A percentile compares a stretch with the other conserved stretches of the same genome.
Conservation (phyloP, 176 grass and related monocot genomes). For the Bromus sterilis region DNA sequence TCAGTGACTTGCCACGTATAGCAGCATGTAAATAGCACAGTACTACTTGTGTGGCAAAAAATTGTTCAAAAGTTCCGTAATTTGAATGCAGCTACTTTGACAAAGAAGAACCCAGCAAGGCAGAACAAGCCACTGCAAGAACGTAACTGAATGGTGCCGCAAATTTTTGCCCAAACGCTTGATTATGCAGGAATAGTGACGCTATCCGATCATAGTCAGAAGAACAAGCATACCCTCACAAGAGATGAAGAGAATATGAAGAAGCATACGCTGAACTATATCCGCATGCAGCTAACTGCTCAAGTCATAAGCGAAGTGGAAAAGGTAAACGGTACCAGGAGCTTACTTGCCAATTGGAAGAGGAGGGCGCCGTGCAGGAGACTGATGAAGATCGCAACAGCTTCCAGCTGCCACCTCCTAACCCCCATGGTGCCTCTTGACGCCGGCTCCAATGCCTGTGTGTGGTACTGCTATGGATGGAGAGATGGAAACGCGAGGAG, state of each 20-base stretch:
- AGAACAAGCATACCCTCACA: background rate
- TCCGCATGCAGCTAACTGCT: too few relatives aligned
- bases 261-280: too few relatives aligned
- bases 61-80: background rate
- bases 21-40: background rate
- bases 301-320: too few relatives aligned
- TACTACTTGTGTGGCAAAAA: background rate
- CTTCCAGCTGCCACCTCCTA: background rate
- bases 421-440: background rate
- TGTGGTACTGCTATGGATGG: too few relatives aligned
- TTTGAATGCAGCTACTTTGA: background rate
- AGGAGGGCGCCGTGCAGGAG: slow-evolving; percentile 5
- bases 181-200: too few relatives aligned
- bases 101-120: background rate
- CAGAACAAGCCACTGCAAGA: too few relatives aligned
- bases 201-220: too few relatives aligned
- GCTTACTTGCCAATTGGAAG: slow-evolving; percentile 43
- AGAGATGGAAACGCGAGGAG: background rate
- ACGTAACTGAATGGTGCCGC: too few relatives aligned
- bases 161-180: too few relatives aligned
- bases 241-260: too few relatives aligned
- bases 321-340: background rate
- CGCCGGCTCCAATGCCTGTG: background rate
- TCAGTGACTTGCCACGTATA: background rate
- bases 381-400: background rate